Evolutionary conservation across 306 rosid species (phyloP).

Genomic region (Leucaena leucocephala): DNA sequence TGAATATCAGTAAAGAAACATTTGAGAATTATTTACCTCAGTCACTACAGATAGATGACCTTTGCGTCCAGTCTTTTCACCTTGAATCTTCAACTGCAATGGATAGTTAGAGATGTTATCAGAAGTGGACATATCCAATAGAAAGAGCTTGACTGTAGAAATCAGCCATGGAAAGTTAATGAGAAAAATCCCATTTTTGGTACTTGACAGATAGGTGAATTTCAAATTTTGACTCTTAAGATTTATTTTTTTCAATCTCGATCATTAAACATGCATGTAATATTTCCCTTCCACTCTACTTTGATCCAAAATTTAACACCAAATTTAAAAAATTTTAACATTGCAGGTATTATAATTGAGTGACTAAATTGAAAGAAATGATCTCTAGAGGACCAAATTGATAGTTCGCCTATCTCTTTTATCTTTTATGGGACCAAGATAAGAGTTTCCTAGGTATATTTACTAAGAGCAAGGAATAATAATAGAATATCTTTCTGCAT

Average conservation of each 20-base stretch:
- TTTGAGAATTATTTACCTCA: slow-evolving; percentile 58
- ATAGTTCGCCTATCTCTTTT: background rate
- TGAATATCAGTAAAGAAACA: background rate
- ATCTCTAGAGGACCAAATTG: background rate
- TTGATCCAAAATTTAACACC: background rate
- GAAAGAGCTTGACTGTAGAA: background rate
- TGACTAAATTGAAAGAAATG: background rate
- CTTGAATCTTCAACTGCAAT: slow-evolving; percentile 82
- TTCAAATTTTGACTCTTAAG: background rate
- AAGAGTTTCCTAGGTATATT: no score
- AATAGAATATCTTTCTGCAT: background rate
- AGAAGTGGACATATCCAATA: slow-evolving; percentile 32
- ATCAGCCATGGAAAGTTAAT: background rate
- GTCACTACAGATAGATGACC: slow-evolving; percentile 91
- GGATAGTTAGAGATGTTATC: slow-evolving; percentile 14
- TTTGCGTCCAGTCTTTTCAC: slow-evolving; percentile 89
- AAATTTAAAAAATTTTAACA: background rate
- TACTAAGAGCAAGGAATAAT: background rate
- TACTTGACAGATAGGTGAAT: background rate
- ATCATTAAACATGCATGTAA: background rate
- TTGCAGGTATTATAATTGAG: background rate
- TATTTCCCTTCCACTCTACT: background rate
- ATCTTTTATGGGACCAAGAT: background rate
- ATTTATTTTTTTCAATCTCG: background rate
- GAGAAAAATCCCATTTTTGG: background rate